Base-by-base conservation (phyloP, 1,284 basidiomycete genomes). In the Ceratobasidium papillatum region DNA sequence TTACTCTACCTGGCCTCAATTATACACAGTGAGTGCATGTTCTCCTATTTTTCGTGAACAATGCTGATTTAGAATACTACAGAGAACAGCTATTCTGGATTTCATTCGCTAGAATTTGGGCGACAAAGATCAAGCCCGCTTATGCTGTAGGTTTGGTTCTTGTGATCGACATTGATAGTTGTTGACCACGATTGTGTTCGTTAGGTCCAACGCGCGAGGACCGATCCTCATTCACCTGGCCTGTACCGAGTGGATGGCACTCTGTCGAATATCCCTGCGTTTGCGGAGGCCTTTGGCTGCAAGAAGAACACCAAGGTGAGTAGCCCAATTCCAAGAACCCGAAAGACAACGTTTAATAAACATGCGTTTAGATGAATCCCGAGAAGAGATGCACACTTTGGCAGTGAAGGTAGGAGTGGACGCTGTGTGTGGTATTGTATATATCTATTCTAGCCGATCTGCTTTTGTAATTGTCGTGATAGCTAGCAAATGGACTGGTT, bases 21-120 rank as follows among this genome's bases (percentile, higher is more conserved):
- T 95, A 88, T 81, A 94, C 93, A 0, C 87, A 61, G 45, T 75
- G 3, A 64, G 76, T 36, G 22, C 49, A 17, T 38, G 30, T 38
- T 14, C 19, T 3, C 47, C n/a, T n/a, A n/a, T 36, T 38, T 36
- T 11, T 17, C 14, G n/a, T 27, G 54, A n/a, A 3, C 25, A 4
- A 22, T 25, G 7, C 51, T 56, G 4, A 25, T 19, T 32, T 34
- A 19, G 51, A 12, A n/a, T 19, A 38, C 11, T 51, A n/a, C 75
- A 93, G 92, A 74, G 95, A 96, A 62, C 95, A 97, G 84, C 83
- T 96, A 43, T 97, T 96, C 85, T 96, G 95, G 85, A 89, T 97
- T 75, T 89, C 94, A 0, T 96, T 93, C 80, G 95, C 86, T 41
- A 87, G 89, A 34, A 88, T 90, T 17, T 95, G 92, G 92, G 92